Percentiles rank a stretch among this genome's conserved stretches.
phyloP scores from a whole-genome alignment of 176 grass and related monocot genomes.

The Avena eriantha region DNA sequence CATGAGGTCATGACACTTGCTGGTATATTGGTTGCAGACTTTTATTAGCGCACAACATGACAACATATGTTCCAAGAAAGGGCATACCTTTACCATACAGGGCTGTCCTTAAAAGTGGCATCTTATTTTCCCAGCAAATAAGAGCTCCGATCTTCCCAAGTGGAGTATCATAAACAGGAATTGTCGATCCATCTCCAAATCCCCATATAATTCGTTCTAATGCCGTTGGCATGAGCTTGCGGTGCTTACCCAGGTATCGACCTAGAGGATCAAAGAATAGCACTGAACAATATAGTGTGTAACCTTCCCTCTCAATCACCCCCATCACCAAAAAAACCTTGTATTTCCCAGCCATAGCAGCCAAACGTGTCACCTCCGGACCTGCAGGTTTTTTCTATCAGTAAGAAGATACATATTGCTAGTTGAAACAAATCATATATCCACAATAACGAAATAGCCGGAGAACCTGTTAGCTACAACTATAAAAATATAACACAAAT shows the following conservation, averaged over 20 bases:
- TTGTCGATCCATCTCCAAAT: constrained; percentile 90
- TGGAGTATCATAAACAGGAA: constrained; percentile 91
- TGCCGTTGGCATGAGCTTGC: constrained; percentile 88
- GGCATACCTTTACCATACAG: constrained; percentile 88
- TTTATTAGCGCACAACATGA: not conserved
- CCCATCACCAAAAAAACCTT: constrained; percentile 97
- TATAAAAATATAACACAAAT: not conserved
- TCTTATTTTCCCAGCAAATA: constrained; percentile 98
- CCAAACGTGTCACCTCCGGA: constrained; percentile 81
- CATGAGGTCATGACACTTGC: not conserved
- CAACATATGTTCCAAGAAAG: not conserved
- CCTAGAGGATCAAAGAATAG: constrained; percentile 94
- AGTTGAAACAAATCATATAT: not conserved
- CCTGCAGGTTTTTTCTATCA: constrained; percentile 52
- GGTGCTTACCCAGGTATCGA: constrained; percentile 82
- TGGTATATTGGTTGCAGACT: not conserved
- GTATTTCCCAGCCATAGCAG: constrained; percentile 83
- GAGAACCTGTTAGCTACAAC: not conserved
- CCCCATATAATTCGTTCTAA: constrained; percentile 93
- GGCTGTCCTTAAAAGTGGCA: constrained; percentile 89
- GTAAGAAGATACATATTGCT: constrained; percentile 7
- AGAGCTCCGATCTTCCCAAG: constrained; percentile 92
- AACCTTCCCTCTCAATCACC: constrained; percentile 87
- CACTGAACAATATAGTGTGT: constrained; percentile 84
- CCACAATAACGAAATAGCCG: constrained; percentile 11